Evolutionary conservation across 345 rosid species (phyloP).

Genomic region (Microthlaspi erraticum): DNA sequence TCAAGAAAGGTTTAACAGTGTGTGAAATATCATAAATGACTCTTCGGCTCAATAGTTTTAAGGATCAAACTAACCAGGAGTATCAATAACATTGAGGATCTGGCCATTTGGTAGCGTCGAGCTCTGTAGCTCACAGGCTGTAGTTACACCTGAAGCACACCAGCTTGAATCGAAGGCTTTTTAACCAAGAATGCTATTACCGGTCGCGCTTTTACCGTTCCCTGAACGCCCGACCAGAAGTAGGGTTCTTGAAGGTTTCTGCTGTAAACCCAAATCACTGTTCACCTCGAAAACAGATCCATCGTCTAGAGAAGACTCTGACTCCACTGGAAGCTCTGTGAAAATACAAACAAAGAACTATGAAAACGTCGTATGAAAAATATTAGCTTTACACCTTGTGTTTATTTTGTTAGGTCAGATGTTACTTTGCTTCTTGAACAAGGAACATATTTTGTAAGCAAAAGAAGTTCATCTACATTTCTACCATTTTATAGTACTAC

Average conservation of each 20-base stretch:
- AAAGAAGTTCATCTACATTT: no score
- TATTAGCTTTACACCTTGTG: no score
- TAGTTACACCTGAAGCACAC: constrained; percentile 72
- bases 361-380: no score
- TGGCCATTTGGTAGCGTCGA: constrained; percentile 55
- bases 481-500: no score
- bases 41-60: not conserved
- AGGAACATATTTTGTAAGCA: no score
- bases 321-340: not conserved
- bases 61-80: constrained; percentile 59
- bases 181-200: constrained; percentile 72
- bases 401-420: no score
- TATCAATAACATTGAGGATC: constrained; percentile 70
- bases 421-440: no score
- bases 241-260: constrained; percentile 10
- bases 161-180: constrained; percentile 64
- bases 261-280: not conserved
- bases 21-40: not conserved
- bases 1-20: not conserved
- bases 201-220: constrained; percentile 85
- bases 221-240: constrained; percentile 85
- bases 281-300: not conserved
- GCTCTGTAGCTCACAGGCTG: constrained; percentile 62
- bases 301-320: not conserved
- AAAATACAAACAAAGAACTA: not conserved